Conservation (phyloP, 306 rosid genomes). For the Inga oerstediana region DNA sequence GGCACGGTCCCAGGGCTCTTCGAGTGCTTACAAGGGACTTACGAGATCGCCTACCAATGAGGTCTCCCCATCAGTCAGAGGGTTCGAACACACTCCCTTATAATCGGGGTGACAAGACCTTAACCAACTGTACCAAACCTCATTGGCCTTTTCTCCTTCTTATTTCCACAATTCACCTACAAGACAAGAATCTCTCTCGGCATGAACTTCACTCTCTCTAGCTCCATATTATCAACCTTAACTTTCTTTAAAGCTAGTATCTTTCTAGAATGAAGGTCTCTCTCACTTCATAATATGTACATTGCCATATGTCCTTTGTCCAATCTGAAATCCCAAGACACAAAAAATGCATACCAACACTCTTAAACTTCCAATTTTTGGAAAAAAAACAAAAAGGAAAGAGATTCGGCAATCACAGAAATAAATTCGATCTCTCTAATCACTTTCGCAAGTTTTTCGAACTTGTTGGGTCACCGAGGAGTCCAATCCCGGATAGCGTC, state of each 20-base stretch:
- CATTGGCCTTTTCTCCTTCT: no score
- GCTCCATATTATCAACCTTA: conserved; percentile 69
- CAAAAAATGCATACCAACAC: neutral
- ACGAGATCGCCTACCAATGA: no score
- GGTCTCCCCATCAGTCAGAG: no score
- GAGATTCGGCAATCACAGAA: neutral
- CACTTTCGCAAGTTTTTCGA: conserved; percentile 85
- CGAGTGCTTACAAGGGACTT: no score
- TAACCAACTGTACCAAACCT: no score
- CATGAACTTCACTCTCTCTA: conserved; percentile 85
- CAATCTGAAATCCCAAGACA: conserved; percentile 53
- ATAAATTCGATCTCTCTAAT: neutral
- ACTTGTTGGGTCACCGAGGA: conserved; percentile 85
- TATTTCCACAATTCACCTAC: neutral
- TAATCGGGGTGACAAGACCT: no score
- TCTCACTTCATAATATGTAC: conserved; percentile 69
- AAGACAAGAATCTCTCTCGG: conserved; percentile 84
- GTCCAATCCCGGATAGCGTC: conserved; percentile 83
- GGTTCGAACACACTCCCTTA: no score
- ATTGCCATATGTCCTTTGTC: conserved; percentile 95
- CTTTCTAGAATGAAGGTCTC: conserved; percentile 74
- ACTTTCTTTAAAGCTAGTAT: conserved; percentile 92
- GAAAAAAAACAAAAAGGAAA: neutral
- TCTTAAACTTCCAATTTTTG: neutral
- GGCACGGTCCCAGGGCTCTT: no score